Evolutionary conservation across 2,329 filamentous ascomycete genomes (phyloP).

Genomic region (Colletotrichum phormii): DNA sequence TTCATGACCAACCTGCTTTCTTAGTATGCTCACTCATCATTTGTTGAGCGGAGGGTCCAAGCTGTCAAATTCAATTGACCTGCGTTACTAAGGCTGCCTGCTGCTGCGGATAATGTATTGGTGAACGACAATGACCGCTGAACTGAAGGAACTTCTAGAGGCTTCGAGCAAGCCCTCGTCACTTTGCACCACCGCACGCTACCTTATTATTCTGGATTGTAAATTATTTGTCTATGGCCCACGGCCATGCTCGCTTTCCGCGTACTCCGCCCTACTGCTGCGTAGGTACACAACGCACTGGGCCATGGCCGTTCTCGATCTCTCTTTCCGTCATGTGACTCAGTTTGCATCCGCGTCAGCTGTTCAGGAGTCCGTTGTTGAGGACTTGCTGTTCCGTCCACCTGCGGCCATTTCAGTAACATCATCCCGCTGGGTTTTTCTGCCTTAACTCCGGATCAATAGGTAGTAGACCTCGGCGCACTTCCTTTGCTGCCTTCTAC

Average conservation of each 20-base stretch:
- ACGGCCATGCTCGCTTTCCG: not conserved
- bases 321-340: not conserved
- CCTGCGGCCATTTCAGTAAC: not conserved
- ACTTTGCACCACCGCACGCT: not conserved
- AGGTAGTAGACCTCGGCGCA: not conserved
- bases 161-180: not conserved
- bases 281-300: not conserved
- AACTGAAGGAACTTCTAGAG: not conserved
- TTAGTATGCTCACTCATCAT: slow-evolving; percentile 5
- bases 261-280: not conserved
- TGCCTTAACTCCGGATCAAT: not conserved
- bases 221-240: not conserved
- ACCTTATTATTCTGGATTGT: not conserved
- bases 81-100: not conserved
- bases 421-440: not conserved
- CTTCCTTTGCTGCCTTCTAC: not conserved
- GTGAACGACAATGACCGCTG: not conserved
- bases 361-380: not conserved
- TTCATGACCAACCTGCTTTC: not conserved
- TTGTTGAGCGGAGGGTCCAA: not conserved
- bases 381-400: not conserved
- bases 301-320: not conserved
- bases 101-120: not conserved
- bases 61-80: not conserved
- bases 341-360: slow-evolving; percentile 1